A percentile compares a stretch with the other conserved stretches of the same genome.
phyloP scores from a whole-genome alignment of 2,329 filamentous ascomycete species.

The Fusarium transvaalense region DNA sequence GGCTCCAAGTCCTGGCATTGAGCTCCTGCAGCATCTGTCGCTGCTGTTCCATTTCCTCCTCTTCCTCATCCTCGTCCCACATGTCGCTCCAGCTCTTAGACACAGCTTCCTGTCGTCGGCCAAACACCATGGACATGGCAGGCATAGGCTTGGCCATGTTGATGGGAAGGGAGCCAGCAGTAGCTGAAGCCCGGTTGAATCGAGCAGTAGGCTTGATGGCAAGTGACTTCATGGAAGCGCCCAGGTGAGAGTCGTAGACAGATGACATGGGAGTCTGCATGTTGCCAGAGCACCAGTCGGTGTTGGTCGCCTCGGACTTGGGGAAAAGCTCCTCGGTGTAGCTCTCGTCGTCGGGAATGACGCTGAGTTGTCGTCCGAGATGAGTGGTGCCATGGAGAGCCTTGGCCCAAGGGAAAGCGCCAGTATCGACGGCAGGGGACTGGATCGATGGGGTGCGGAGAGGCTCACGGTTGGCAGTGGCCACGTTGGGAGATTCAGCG shows the following conservation, averaged over 20 bases:
- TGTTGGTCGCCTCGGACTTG: conserved; percentile 75
- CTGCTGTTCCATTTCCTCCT: conserved; percentile 73
- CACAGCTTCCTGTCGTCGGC: conserved; percentile 79
- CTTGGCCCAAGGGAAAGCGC: conserved; percentile 95
- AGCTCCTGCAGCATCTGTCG: conserved; percentile 67
- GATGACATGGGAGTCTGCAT: conserved; percentile 84
- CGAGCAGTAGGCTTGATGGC: conserved; percentile 62
- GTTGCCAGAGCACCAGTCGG: conserved; percentile 83
- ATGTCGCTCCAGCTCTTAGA: conserved; percentile 99
- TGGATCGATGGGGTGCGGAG: conserved; percentile 95
- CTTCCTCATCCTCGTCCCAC: conserved; percentile 91
- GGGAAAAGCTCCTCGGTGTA: conserved; percentile 90
- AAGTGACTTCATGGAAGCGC: conserved; percentile 82
- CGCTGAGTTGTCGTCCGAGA: conserved; percentile 85
- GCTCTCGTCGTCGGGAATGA: conserved; percentile 83
- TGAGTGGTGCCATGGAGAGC: conserved; percentile 82
- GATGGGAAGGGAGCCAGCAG: conserved; percentile 80
- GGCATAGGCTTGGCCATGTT: conserved; percentile 81
- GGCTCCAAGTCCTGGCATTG: conserved; percentile 83
- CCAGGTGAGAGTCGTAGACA: conserved; percentile 84
- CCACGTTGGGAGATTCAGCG: conserved; percentile 79
- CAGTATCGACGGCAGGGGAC: conserved; percentile 82
- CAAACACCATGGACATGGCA: conserved; percentile 84
- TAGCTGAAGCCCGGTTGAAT: conserved; percentile 64
- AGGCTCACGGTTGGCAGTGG: conserved; percentile 92